Conservation (phyloP, 805 yeast species). For the Candida vaughaniae region DNA sequence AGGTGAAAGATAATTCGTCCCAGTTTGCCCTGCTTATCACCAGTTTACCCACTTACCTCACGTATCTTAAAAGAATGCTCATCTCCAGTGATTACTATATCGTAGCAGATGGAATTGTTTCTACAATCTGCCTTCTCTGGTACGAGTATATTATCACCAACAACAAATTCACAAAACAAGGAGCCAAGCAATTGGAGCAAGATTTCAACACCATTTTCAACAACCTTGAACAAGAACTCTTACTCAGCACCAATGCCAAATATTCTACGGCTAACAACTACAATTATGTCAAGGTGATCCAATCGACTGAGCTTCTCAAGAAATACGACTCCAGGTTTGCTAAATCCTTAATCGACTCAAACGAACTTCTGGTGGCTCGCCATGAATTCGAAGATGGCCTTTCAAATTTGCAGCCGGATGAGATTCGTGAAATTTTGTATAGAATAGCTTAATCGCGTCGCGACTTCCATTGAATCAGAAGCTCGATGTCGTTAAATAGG, state of each 20-base stretch:
- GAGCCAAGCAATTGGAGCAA: slow-evolving; percentile 29
- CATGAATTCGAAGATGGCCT: slow-evolving; percentile 19
- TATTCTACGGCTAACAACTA: slow-evolving; percentile 21
- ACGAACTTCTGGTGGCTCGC: slow-evolving; percentile 18
- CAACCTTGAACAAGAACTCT: slow-evolving; percentile 19
- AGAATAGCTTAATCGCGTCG: slow-evolving; percentile 18
- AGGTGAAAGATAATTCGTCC: slow-evolving; percentile 13
- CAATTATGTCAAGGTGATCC: slow-evolving; percentile 23
- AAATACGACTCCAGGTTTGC: slow-evolving; percentile 24
- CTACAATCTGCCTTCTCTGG: slow-evolving; percentile 26
- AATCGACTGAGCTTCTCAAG: slow-evolving; percentile 29
- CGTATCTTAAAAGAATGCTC: slow-evolving; percentile 21
- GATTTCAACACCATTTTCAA: slow-evolving; percentile 26
- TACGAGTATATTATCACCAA: slow-evolving; percentile 40
- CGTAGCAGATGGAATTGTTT: slow-evolving; percentile 25
- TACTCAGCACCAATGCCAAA: slow-evolving; percentile 16
- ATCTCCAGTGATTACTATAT: slow-evolving; percentile 30
- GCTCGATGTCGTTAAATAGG: slow-evolving; percentile 23
- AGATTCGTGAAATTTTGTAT: slow-evolving; percentile 25
- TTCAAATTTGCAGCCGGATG: slow-evolving; percentile 16
- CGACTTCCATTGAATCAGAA: not conserved
- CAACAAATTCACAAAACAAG: slow-evolving; percentile 32
- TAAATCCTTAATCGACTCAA: slow-evolving; percentile 13
- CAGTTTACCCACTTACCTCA: slow-evolving; percentile 26
- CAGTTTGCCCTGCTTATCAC: slow-evolving; percentile 23